phyloP scores from a whole-genome alignment of 2,329 filamentous ascomycete species.

The Phyllachora maydis region DNA sequence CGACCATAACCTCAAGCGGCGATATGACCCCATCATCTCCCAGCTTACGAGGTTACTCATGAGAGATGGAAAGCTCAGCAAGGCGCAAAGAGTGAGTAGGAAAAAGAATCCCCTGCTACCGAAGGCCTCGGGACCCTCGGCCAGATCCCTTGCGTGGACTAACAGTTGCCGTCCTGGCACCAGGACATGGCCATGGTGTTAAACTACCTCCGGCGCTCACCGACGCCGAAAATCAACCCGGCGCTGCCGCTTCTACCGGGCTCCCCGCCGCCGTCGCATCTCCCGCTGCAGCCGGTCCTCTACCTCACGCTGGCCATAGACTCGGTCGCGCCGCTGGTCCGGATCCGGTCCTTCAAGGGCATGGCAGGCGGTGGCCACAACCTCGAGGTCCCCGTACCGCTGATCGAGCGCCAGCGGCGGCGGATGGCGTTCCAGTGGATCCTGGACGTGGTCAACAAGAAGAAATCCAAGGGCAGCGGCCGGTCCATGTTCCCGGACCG shows the following conservation, averaged over 20 bases:
- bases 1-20: conserved; percentile 45
- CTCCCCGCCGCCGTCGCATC: conserved; percentile 52
- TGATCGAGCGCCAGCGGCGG: conserved; percentile 54
- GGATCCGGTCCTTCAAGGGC: conserved; percentile 55
- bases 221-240: conserved; percentile 57
- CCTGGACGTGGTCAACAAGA: conserved; percentile 61
- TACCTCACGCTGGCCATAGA: conserved; percentile 86
- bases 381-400: conserved; percentile 63
- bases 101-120: background rate
- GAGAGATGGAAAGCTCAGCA: conserved; percentile 73
- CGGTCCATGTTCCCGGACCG: conserved; percentile 53
- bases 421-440: conserved; percentile 77
- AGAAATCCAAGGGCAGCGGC: conserved; percentile 50
- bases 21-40: conserved; percentile 68
- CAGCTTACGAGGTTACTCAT: conserved; percentile 86
- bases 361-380: conserved; percentile 71
- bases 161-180: background rate
- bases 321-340: conserved; percentile 74
- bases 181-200: conserved; percentile 76
- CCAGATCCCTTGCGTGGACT: conserved; percentile 4
- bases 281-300: conserved; percentile 73
- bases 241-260: conserved; percentile 53
- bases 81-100: conserved; percentile 60
- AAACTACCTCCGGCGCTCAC: conserved; percentile 63
- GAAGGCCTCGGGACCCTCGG: too few species aligned